Evolutionary conservation across 75 land plant species (phyloP).

Genomic region (Larix kaempferi): DNA sequence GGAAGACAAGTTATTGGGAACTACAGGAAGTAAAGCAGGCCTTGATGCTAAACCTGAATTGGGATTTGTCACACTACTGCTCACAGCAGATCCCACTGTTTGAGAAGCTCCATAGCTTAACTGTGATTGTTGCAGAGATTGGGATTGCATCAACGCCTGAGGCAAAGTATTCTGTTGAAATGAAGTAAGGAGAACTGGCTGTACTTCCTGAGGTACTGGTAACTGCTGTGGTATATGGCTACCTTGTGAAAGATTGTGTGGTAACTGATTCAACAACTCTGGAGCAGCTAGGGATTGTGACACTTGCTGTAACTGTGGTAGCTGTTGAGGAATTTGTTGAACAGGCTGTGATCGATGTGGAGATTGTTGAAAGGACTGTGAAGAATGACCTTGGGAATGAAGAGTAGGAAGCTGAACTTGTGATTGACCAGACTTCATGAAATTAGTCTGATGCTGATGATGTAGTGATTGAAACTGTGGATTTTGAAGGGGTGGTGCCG

Average conservation of each 20-base stretch:
- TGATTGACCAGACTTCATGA: constrained; percentile 5
- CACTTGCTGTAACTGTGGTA: constrained; percentile 20
- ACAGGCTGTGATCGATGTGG: constrained; percentile 9
- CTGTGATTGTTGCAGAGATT: constrained; percentile 8
- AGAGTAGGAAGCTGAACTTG: neutral
- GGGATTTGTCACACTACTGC: constrained; percentile 4
- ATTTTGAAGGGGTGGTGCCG: constrained; percentile 12
- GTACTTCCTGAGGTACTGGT: neutral
- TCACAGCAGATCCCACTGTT: constrained; percentile 9
- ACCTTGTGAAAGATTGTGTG: constrained; percentile 4
- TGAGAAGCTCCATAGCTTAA: constrained; percentile 22
- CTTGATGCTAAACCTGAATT: constrained; percentile 7
- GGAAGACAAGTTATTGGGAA: constrained; percentile 14
- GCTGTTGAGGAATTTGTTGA: constrained; percentile 20
- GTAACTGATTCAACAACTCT: neutral
- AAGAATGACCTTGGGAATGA: constrained; percentile 14
- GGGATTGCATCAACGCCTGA: constrained; percentile 6
- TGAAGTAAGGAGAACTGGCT: constrained; percentile 3
- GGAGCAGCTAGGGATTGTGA: constrained; percentile 6
- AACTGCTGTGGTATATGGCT: neutral
- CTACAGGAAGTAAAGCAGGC: constrained; percentile 7
- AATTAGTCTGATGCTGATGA: constrained; percentile 13
- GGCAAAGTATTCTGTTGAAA: neutral
- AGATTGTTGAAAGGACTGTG: constrained; percentile 20
- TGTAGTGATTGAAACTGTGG: constrained; percentile 2